Evolutionary conservation across 2,329 filamentous ascomycete genomes (phyloP).

Genomic region (Cercospora citrullina): DNA sequence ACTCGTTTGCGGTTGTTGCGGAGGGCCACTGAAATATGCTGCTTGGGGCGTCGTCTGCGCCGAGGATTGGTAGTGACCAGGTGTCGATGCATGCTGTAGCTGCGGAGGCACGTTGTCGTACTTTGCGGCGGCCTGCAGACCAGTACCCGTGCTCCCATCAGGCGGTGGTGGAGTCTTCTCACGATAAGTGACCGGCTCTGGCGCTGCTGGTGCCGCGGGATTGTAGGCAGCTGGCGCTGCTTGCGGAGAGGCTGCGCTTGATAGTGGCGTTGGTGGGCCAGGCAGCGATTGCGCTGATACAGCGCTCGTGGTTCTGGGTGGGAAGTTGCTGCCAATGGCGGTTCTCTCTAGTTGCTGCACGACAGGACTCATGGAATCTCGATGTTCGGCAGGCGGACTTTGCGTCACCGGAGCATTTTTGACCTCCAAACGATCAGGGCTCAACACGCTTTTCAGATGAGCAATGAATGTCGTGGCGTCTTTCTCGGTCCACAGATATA

Average conservation of each 20-base stretch:
- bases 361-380: slow-evolving; percentile 62
- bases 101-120: slow-evolving; percentile 38
- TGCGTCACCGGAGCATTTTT: slow-evolving; percentile 60
- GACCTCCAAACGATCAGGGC: slow-evolving; percentile 61
- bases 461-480: slow-evolving; percentile 72
- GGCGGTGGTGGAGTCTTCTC: slow-evolving; percentile 78
- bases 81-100: slow-evolving; percentile 30
- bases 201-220: slow-evolving; percentile 73
- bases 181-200: slow-evolving; percentile 68
- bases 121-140: slow-evolving; percentile 42
- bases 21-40: slow-evolving; percentile 46
- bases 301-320: slow-evolving; percentile 42
- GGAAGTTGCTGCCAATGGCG: slow-evolving; percentile 63
- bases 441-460: slow-evolving; percentile 64
- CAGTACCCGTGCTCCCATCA: slow-evolving; percentile 58
- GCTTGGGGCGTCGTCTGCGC: slow-evolving; percentile 33
- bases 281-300: slow-evolving; percentile 40
- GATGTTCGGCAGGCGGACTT: slow-evolving; percentile 46
- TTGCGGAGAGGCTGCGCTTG: slow-evolving; percentile 25
- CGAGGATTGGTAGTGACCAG: slow-evolving; percentile 29
- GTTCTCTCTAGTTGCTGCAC: slow-evolving; percentile 73
- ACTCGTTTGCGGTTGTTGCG: slow-evolving; percentile 30
- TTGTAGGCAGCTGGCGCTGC: slow-evolving; percentile 68
- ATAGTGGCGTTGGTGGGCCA: slow-evolving; percentile 35
- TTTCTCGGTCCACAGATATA: slow-evolving; percentile 76